Percentiles rank a stretch among this genome's conserved stretches.
Conservation (phyloP, 179 eudicot species). For the Spergularia azorica region DNA sequence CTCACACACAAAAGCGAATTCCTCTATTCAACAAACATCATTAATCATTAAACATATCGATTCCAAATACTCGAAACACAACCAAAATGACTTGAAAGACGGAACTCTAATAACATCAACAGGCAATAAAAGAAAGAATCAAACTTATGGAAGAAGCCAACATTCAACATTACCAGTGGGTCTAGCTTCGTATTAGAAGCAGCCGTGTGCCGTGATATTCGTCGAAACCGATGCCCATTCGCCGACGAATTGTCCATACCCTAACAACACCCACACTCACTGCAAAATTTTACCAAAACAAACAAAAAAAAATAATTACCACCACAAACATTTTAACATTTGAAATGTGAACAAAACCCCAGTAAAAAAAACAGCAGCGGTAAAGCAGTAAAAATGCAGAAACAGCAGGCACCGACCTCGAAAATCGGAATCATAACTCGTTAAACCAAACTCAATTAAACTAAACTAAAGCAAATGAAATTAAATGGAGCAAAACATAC, state of each 20-base stretch:
- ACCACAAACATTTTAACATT: not conserved
- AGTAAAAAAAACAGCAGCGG: not conserved
- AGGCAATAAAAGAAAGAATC: not conserved
- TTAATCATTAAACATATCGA: not conserved
- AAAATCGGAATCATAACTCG: not conserved
- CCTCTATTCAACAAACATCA: not conserved
- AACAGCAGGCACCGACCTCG: not conserved
- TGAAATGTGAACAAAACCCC: not conserved
- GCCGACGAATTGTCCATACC: constrained; percentile 65
- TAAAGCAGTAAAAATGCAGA: not conserved
- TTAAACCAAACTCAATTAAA: no score
- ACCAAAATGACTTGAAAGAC: no score
- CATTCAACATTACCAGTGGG: constrained; percentile 48
- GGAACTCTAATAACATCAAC: no score
- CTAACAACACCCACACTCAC: not conserved
- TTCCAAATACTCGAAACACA: no score
- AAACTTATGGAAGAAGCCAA: not conserved
- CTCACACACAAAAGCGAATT: not conserved
- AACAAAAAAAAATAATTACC: not conserved
- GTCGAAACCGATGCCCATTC: constrained; percentile 73
- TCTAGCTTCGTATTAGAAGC: constrained; percentile 65
- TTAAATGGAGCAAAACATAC: not conserved
- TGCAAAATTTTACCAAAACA: not conserved
- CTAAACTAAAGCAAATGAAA: not conserved
- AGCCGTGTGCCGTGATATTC: constrained; percentile 63